phyloP scores from a whole-genome alignment of 306 rosid species.

The Inga laurina region DNA sequence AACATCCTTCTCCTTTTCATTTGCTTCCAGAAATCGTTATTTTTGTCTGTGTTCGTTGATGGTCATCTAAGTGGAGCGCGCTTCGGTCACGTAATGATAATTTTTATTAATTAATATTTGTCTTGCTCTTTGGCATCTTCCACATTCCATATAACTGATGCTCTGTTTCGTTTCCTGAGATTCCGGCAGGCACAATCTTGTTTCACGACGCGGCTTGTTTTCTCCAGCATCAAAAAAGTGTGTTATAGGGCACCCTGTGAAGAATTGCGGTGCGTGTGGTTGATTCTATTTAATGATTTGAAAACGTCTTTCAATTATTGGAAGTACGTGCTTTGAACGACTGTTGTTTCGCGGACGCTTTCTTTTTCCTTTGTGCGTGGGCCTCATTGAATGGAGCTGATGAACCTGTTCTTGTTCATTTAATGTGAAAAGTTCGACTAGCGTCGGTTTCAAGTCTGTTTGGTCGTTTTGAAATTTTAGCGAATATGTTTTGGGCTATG shows the following conservation, averaged over 20 bases:
- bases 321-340: background rate
- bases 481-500: background rate
- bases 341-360: background rate
- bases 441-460: background rate
- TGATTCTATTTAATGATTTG: conserved; percentile 5
- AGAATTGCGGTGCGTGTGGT: background rate
- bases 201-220: background rate
- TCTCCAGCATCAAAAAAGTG: background rate
- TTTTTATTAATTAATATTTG: background rate
- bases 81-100: background rate
- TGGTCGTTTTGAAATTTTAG: background rate
- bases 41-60: conserved; percentile 9
- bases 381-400: background rate
- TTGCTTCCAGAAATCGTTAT: background rate
- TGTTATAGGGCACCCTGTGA: background rate
- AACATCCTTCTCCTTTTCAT: background rate
- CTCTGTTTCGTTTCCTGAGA: background rate
- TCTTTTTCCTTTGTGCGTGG: conserved; percentile 7
- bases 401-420: background rate
- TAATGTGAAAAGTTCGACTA: background rate
- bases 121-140: background rate
- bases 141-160: background rate
- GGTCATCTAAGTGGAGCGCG: conserved; percentile 11
- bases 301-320: background rate
- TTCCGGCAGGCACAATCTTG: background rate